Base-by-base conservation (phyloP, 2,329 filamentous ascomycete species). In the Botrytis pseudocinerea region DNA sequence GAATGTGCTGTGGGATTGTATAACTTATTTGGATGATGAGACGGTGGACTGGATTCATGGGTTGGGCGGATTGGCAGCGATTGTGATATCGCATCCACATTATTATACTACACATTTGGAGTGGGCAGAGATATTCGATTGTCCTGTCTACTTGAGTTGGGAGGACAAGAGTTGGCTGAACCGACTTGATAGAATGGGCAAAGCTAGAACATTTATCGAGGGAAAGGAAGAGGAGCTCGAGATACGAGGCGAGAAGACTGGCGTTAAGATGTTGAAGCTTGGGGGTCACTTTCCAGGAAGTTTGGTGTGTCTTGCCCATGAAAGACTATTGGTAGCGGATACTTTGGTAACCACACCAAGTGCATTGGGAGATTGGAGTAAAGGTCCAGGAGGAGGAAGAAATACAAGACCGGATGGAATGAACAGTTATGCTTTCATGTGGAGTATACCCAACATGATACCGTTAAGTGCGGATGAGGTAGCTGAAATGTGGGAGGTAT, bases 241-340 rank as follows among this genome's bases (percentile, higher is more conserved):
- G 63, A 78, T 87, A 28, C 65, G 59, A 1, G 69, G 79, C 10
- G 72, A 78, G 72, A 81, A 81, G 69, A 84, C 85, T 0, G 89
- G 87, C 0, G 85, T 91, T 5, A 87, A 83, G 46, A 89, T 88
- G 0, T 84, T 95, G 69, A 93, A 93, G 81, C 85, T 91, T 0
- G 92, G 93, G 0, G 93, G 93, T 0, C 93, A 97, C 83, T 96
- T 96, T 78, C 91, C 91, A 0, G 93, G 93, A 0, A 93, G 90
- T 76, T 82, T 92, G 74, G 89, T 94, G 4, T 79, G 93, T 74
- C 85, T 91, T 38, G 92, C 88, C 81, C 85, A 86, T 28, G 82
- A 82, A 1, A 86, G 85, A 65, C 82, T 96, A n/a, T 86, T 95
- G 74, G 86, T 94, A 73, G 93, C 93, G 9, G 93, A 97, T 82